Percentiles rank a stretch among this genome's conserved stretches.
These are phyloP conservation scores for Aspergillus fructus DNA, from an alignment of 2,329 filamentous ascomycete genomes.

Conservation along the genomic window DNA sequence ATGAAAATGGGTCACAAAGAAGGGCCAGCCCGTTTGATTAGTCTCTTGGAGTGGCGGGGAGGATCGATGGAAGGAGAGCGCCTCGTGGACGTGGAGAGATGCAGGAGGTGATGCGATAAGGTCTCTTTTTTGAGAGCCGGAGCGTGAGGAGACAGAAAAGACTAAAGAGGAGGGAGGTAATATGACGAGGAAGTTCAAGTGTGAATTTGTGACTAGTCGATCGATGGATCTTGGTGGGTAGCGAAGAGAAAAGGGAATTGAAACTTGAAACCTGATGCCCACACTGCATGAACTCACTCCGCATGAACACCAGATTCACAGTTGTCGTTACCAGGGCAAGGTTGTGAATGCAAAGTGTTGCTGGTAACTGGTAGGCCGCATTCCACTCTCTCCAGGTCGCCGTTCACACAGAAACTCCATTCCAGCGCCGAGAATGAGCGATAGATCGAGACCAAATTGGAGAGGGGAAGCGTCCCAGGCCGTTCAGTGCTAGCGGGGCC, in stretches of 20 bases:
- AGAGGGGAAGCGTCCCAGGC: neutral
- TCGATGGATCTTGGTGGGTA: constrained; percentile 8
- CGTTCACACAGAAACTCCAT: neutral
- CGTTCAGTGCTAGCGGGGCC: neutral
- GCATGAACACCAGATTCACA: neutral
- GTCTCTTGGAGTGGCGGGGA: constrained; percentile 4
- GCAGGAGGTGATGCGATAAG: neutral
- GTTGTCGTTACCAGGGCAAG: neutral
- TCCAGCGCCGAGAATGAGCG: neutral
- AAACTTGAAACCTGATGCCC: constrained; percentile 11
- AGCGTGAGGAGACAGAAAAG: constrained; percentile 17
- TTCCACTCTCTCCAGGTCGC: neutral
- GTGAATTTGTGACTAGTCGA: constrained; percentile 21
- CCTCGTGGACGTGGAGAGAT: neutral
- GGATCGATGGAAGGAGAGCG: neutral
- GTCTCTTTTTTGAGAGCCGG: neutral
- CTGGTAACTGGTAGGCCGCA: neutral
- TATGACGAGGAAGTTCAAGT: constrained; percentile 8
- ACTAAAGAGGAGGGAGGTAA: constrained; percentile 5
- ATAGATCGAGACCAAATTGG: constrained; percentile 8
- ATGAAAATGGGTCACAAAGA: constrained; percentile 7
- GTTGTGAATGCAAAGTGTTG: neutral
- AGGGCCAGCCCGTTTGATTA: constrained; percentile 13
- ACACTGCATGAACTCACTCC: constrained; percentile 5
- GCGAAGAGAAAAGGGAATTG: constrained; percentile 19